Base-by-base conservation (phyloP, 2,329 filamentous ascomycete genomes). In the Aspergillus fructus region DNA sequence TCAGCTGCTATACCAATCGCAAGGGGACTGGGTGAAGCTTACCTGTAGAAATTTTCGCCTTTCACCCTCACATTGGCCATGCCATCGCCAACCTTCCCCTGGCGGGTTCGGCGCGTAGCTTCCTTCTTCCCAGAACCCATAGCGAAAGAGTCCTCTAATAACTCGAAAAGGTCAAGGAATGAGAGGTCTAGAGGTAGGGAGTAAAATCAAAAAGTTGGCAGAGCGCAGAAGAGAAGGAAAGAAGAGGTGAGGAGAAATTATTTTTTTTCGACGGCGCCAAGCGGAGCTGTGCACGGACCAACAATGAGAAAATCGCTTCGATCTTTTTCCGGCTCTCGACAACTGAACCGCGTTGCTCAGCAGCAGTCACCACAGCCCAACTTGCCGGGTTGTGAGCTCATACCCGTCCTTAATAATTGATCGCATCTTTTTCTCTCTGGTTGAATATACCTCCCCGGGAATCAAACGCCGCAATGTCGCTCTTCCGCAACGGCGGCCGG, bases 21-120 rank as follows among this genome's bases (percentile, higher is more conserved):
- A 40, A 15, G 4, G 33, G 13, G 1, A 9, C 3, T 15, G 13
- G 40, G 2, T n/a, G n/a, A 42, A 30, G 49, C 81, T 64, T 79
- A 89, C 83, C 90, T 87, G 81, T 97, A 97, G 80, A 97, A 99
- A 81, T 97, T 97, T 83, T 97, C 93, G 78, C 94, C 94, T 80
- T 99, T 99, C 68, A 87, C 83, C 70, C 88, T 91, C 71, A 97
- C 90, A 79, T 97, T 97, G 69, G 79, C 87, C 85, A 96, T 91
- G 74, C 91, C 91, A 85, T 94, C 89, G 65, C 85, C 85, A 49
- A 84, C 85, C 79, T 93, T 93, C 66, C 91, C 91, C 83, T 97
- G 87, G 75, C 92, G 89, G 80, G 83, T 84, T 74, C 89, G 89
- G 78, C 93, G 88, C 74, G 81, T 84, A 63, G 86, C 87, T 79